Evolutionary conservation across 371 early-diverging fungal species (phyloP).

Genomic region (Zychaea mexicana): DNA sequence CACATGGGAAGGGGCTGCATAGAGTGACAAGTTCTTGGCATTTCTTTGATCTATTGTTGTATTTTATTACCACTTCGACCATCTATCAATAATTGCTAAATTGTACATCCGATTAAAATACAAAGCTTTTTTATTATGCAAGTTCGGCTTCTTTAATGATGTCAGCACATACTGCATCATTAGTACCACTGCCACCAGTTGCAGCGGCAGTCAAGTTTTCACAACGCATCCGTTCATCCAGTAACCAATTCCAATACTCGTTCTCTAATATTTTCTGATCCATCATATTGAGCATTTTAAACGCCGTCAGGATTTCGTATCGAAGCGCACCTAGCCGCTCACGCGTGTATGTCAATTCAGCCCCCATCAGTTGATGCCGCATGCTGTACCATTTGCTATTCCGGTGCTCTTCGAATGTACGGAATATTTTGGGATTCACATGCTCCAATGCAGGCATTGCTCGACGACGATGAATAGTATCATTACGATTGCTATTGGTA

Average conservation of each 20-base stretch:
- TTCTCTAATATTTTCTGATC: slow-evolving; percentile 50
- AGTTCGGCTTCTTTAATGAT: neutral
- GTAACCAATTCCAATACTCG: slow-evolving; percentile 60
- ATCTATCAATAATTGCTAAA: no score
- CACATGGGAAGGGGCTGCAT: no score
- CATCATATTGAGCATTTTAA: slow-evolving; percentile 48
- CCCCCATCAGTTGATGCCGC: slow-evolving; percentile 51
- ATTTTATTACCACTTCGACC: no score
- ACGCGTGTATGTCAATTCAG: slow-evolving; percentile 47
- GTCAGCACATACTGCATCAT: neutral
- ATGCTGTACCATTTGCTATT: slow-evolving; percentile 23
- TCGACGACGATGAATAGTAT: neutral
- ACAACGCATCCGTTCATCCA: slow-evolving; percentile 50
- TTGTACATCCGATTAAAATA: neutral
- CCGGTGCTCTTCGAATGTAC: neutral
- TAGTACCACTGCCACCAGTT: no score
- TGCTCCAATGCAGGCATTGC: neutral
- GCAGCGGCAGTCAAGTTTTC: neutral
- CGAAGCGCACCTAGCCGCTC: slow-evolving; percentile 54
- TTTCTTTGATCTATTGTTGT: no score
- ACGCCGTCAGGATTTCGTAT: slow-evolving; percentile 50
- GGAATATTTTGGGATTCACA: slow-evolving; percentile 14
- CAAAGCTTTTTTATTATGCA: neutral
- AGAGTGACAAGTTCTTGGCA: no score
- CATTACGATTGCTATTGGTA: neutral